These are phyloP conservation scores for Phytophthora quininea DNA, from an alignment of 352 stramenopile genomes.

Conservation along the genomic window DNA sequence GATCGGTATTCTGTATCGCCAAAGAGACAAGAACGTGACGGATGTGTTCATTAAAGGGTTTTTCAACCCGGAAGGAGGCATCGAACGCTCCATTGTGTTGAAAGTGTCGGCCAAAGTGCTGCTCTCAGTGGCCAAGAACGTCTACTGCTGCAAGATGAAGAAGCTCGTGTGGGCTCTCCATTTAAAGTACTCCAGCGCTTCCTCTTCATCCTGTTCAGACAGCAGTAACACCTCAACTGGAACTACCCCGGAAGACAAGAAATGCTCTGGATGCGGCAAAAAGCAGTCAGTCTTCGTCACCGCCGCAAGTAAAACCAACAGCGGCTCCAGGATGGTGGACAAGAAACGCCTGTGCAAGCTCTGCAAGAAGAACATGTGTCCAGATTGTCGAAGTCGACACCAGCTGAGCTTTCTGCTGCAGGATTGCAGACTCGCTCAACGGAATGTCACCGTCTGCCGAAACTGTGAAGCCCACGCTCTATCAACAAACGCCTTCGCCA, in stretches of 20 bases:
- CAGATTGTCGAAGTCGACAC: slow-evolving; percentile 49
- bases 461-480: slow-evolving; percentile 25
- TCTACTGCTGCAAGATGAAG: slow-evolving; percentile 65
- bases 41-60: slow-evolving; percentile 60
- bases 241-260: slow-evolving; percentile 19
- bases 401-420: slow-evolving; percentile 38
- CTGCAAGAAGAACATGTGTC: slow-evolving; percentile 49
- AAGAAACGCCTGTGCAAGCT: slow-evolving; percentile 44
- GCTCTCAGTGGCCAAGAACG: slow-evolving; percentile 39
- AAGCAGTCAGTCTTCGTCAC: slow-evolving; percentile 32
- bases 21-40: slow-evolving; percentile 49
- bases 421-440: slow-evolving; percentile 33
- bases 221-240: slow-evolving; percentile 9
- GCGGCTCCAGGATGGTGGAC: slow-evolving; percentile 21
- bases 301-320: slow-evolving; percentile 23
- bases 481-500: slow-evolving; percentile 14
- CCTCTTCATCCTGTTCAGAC: slow-evolving; percentile 18
- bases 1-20: slow-evolving; percentile 60
- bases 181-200: slow-evolving; percentile 17
- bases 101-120: slow-evolving; percentile 37
- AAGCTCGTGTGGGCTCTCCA: slow-evolving; percentile 62
- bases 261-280: slow-evolving; percentile 31
- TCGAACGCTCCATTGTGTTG: slow-evolving; percentile 47
- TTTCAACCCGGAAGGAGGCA: slow-evolving; percentile 38
- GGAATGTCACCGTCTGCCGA: slow-evolving; percentile 35